Evolutionary conservation across 1,284 basidiomycete species (phyloP), one percentile per base, ranked within the genome.

Genomic region (Microbotryum intermedium): DNA sequence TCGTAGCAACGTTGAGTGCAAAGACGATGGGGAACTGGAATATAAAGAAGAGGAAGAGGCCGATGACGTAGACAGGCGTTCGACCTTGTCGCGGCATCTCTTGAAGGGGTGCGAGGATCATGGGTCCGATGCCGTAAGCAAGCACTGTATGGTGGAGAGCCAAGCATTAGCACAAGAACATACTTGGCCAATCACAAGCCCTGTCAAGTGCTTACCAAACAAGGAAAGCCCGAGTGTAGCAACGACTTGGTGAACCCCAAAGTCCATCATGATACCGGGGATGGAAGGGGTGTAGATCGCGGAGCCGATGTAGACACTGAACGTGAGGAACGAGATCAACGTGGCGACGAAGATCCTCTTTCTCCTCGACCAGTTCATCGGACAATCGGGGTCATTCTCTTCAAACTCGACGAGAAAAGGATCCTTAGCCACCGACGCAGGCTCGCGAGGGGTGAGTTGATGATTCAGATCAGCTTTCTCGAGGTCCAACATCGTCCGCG

Each of bases 341-440:
- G 50, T 54, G 9, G 67, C 72, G 58, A 75, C 69, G 9, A 72
- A 73, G 28, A 55, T 21, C 42, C 74, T 74, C 59, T 72, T 67
- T 4, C 51, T 45, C 5, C 52, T 50, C 1, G 67, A 56, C 75
- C 75, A 76, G 59, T 75, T 75, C 34, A 63, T 68, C 6, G 75
- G 75, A 39, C 73, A 73, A 39, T 73, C 75, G 9, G 69, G 70
- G 49, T 76, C 75, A 28, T 69, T 53, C 21, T 69, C 64, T 8
- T 68, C 64, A 44, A 71, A 60, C 74, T 68, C 70, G 43, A 75
- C 72, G 30, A 73, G 57, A 28, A 49, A 59, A 23, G 48, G 47
- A 43, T 66, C 53, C 26, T 25, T 47, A 21, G 13, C n/a, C 28
- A 26, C 25, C 44, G 18, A 5, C n/a, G 23, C 16, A 18, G 21